Evolutionary conservation across 2,329 filamentous ascomycete species (phyloP).

Genomic region (Leptographium galeiforme): DNA sequence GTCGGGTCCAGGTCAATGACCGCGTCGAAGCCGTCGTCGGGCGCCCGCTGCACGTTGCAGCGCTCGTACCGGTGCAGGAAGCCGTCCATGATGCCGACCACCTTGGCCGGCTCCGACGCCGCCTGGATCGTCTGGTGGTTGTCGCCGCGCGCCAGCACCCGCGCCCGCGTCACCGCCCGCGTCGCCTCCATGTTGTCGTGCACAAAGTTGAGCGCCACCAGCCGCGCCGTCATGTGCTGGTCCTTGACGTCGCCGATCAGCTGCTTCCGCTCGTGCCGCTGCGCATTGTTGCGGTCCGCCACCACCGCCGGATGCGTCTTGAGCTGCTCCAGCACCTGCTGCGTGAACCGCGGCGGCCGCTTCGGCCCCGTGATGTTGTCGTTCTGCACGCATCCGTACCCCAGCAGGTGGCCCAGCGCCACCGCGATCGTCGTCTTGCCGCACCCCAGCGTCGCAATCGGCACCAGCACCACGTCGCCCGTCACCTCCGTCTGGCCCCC

Average conservation of each 20-base stretch:
- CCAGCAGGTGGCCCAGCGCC: slow-evolving; percentile 69
- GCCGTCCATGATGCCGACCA: slow-evolving; percentile 85
- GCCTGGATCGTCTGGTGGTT: slow-evolving; percentile 98
- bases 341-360: slow-evolving; percentile 66
- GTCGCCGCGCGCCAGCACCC: slow-evolving; percentile 76
- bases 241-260: slow-evolving; percentile 65
- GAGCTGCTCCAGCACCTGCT: slow-evolving; percentile 53
- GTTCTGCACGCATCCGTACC: slow-evolving; percentile 90
- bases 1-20: slow-evolving; percentile 75
- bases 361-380: slow-evolving; percentile 80
- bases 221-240: slow-evolving; percentile 48
- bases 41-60: slow-evolving; percentile 48
- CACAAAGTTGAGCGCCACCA: slow-evolving; percentile 80
- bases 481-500: slow-evolving; percentile 39
- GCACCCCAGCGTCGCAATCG: slow-evolving; percentile 86
- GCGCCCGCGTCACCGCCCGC: slow-evolving; percentile 57
- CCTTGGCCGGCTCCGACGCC: slow-evolving; percentile 57
- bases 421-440: slow-evolving; percentile 90
- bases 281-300: slow-evolving; percentile 90
- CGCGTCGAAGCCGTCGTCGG: slow-evolving; percentile 71
- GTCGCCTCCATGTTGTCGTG: slow-evolving; percentile 68
- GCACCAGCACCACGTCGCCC: slow-evolving; percentile 66
- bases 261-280: slow-evolving; percentile 76
- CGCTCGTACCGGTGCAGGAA: slow-evolving; percentile 81
- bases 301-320: slow-evolving; percentile 58